These are phyloP conservation scores for Pseudopyrenochaeta lycopersici DNA, from an alignment of 2,329 filamentous ascomycete genomes.

Conservation along the genomic window DNA sequence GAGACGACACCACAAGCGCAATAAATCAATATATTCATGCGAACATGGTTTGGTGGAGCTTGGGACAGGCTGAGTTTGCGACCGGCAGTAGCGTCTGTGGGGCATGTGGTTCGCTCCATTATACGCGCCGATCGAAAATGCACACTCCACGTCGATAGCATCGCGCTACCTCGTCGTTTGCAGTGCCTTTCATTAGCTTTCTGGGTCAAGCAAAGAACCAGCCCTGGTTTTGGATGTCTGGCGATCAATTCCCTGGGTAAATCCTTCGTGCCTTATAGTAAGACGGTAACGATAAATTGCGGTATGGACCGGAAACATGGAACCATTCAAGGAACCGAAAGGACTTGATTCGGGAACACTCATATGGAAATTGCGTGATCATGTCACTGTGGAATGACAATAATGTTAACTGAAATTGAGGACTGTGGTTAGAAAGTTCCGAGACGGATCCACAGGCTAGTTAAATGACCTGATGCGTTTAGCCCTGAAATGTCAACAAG, in stretches of 20 bases:
- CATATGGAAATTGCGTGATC: slow-evolving; percentile 13
- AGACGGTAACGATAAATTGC: background rate
- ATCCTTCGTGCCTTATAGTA: no score
- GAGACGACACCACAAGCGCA: background rate
- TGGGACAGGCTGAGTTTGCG: background rate
- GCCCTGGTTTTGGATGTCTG: background rate
- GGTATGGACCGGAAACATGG: background rate
- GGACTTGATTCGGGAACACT: slow-evolving; percentile 14
- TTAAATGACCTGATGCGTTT: slow-evolving; percentile 30
- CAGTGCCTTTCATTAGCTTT: background rate
- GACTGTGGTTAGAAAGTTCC: slow-evolving; percentile 1
- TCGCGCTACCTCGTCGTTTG: background rate
- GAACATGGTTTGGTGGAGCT: slow-evolving; percentile 9
- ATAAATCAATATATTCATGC: slow-evolving; percentile 16
- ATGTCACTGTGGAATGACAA: slow-evolving; percentile 10
- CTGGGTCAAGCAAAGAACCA: background rate
- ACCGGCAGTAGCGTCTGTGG: slow-evolving; percentile 12
- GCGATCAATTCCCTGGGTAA: no score
- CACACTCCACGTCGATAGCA: background rate
- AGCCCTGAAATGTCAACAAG: slow-evolving; percentile 29
- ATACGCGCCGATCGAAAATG: no score
- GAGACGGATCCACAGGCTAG: slow-evolving; percentile 20
- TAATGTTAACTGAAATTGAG: slow-evolving; percentile 13
- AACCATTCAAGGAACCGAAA: slow-evolving; percentile 6
- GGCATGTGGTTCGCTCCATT: slow-evolving; percentile 17